These are phyloP conservation scores for Conoideocrella luteorostrata DNA, from an alignment of 2,329 filamentous ascomycete species.

Conservation along the genomic window DNA sequence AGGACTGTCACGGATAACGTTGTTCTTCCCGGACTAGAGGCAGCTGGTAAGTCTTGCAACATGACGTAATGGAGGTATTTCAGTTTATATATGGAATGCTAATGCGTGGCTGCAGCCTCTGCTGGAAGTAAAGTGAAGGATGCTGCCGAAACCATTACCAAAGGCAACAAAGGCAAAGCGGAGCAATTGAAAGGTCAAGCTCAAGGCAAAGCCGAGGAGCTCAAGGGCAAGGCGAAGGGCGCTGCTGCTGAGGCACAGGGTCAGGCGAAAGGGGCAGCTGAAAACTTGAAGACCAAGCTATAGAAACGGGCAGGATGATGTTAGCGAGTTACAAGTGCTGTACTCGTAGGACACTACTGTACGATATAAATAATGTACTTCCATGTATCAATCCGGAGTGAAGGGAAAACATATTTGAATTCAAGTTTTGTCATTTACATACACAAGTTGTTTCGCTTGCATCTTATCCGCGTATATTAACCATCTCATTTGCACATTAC, in stretches of 20 bases:
- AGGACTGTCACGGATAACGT: constrained; percentile 54
- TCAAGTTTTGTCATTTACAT: too few relatives aligned
- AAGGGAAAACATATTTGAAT: background rate
- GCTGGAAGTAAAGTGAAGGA: constrained; percentile 44
- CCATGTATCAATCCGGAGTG: background rate
- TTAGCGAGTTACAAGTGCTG: background rate
- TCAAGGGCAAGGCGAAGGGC: constrained; percentile 32
- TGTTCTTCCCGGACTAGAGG: constrained; percentile 56
- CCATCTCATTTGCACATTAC: too few relatives aligned
- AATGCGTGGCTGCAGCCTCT: constrained; percentile 21
- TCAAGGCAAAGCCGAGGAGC: constrained; percentile 23
- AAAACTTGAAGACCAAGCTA: constrained; percentile 19
- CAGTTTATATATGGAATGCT: too few relatives aligned
- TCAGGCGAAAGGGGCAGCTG: constrained; percentile 34
- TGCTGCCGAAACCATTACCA: constrained; percentile 19
- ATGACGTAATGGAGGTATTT: too few relatives aligned
- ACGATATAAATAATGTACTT: background rate
- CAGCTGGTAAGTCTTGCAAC: constrained; percentile 41
- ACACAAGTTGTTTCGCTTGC: too few relatives aligned
- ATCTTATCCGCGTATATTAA: too few relatives aligned
- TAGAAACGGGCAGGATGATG: background rate
- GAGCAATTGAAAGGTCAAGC: constrained; percentile 28
- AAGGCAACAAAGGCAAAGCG: constrained; percentile 29
- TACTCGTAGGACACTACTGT: background rate
- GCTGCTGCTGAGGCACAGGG: constrained; percentile 30